Evolutionary conservation across 805 yeast species (phyloP), one percentile per base, ranked within the genome.

Genomic region (Millerago galiae): DNA sequence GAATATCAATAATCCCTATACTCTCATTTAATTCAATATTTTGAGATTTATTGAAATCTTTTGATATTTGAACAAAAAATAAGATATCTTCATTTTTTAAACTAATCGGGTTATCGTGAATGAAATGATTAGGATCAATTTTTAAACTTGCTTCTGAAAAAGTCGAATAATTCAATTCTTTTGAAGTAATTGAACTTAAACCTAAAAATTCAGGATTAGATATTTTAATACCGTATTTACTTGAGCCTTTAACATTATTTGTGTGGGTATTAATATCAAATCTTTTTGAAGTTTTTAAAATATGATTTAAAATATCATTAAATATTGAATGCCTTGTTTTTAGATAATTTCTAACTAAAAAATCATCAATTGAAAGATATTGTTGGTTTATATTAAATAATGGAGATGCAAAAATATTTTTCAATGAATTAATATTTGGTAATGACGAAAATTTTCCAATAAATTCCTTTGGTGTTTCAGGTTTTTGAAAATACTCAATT

Each of bases 361-460:
- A 15, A 17, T 56, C 60, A 9, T 41, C 29, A 5, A 41, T 5
- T 2, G 50, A 49, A 4, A 48, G 31, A 7, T 15, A 43, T 27
- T 32, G 40, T 10, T 24, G 30, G 9, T 11, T 8, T 2, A 7
- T 21, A 4, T 15, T 16, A 10, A 40, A 37, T 2, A 30, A 9
- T n/a, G 34, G 29, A 11, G 21, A 29, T 1, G 18, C 6, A 3
- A 15, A 36, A 14, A 10, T n/a, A 6, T 27, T 10, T 12, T 10
- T 13, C 4, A 36, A 8, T 9, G 27, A 9, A 8, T 28, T n/a
- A 8, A n/a, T n/a, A 9, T 17, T 15, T 12, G 29, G 34, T 17
- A 34, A 13, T 24, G 34, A 18, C 8, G 18, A 28, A 9, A 7
- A 13, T 13, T 29, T 8, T 18, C 13, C 10, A 7, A 29, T 8